Evolutionary conservation across 2,329 filamentous ascomycete genomes (phyloP).

Genomic region (Lomentospora prolificans): DNA sequence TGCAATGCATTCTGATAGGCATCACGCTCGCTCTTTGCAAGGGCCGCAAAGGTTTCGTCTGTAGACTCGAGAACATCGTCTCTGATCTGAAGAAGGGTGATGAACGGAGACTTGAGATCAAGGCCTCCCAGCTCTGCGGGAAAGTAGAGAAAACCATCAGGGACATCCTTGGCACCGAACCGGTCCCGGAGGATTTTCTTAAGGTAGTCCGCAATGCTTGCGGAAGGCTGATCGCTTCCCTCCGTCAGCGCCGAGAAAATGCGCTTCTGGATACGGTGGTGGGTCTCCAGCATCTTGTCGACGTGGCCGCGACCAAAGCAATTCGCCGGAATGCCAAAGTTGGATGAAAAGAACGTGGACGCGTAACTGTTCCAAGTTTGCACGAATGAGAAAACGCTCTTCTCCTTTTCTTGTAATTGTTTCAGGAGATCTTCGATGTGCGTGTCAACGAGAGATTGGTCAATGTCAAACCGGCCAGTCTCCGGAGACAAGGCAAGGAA

Average conservation of each 20-base stretch:
- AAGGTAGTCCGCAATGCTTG: conserved; percentile 44
- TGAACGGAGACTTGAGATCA: conserved; percentile 34
- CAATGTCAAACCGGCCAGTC: conserved; percentile 47
- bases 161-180: conserved; percentile 35
- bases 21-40: conserved; percentile 24
- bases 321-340: conserved; percentile 41
- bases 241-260: conserved; percentile 29
- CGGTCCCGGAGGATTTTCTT: conserved; percentile 39
- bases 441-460: conserved; percentile 45
- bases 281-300: conserved; percentile 39
- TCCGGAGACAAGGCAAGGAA: conserved; percentile 44
- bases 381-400: conserved; percentile 36
- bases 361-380: conserved; percentile 43
- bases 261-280: conserved; percentile 35
- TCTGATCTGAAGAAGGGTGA: conserved; percentile 29
- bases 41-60: conserved; percentile 19
- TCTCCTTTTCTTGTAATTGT: conserved; percentile 47
- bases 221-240: conserved; percentile 13
- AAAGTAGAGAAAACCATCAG: conserved; percentile 37
- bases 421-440: conserved; percentile 49
- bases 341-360: conserved; percentile 39
- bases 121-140: conserved; percentile 35
- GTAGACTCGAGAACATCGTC: conserved; percentile 21
- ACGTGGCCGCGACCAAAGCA: conserved; percentile 43
- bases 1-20: conserved; percentile 24